Base-by-base conservation (phyloP, 176 grass and related monocot species). In the Aegilops tauschii region DNA sequence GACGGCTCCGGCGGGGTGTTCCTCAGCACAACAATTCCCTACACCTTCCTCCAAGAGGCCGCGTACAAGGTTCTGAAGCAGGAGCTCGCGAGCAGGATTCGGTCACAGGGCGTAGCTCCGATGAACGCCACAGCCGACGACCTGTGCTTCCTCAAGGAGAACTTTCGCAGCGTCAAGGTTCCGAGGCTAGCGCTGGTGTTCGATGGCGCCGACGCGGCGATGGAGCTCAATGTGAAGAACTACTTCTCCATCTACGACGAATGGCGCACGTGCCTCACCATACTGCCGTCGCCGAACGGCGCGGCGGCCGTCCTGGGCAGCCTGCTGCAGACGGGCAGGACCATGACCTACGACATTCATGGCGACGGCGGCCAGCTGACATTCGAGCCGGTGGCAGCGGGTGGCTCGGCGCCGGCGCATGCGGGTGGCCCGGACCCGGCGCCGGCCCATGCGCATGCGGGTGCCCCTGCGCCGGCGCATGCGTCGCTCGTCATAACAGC, bases 241-340 rank as follows among this genome's bases (percentile, higher is more conserved):
- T 59, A 59, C 54, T 77, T 86, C 76, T 80, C 82, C 40, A 12
- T 8, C 11, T 3, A 7, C 12, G 45, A 20, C 2, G 78, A 45
- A 12, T 45, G 34, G 11, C 20, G 82, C 16, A 32, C 74, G 61
- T 87, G 86, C 65, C 44, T 87, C 14, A 65, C 78, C 9, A 74
- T 87, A 44, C 23, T 87, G 56, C 68, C 68, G 12, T 82, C 66
- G 4, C 44, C 44, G 44, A 12, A 45, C 44, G 50, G 30, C 10
- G 1, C 1, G 56, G 81, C 65, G 58, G 81, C 65, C 8, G 6
- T 80, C 18, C 79, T 87, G n/a, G 77, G 85, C 25, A 82, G 52
- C 78, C 71, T 87, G 16, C 17, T 87, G 67, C 66, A 87, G 86
- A 59, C n/a, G 16, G 86, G 80, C 50, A 82, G 34, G 34, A 81